Conservation (phyloP, 2,329 filamentous ascomycete genomes). For the Amesomyces nigricolor region DNA sequence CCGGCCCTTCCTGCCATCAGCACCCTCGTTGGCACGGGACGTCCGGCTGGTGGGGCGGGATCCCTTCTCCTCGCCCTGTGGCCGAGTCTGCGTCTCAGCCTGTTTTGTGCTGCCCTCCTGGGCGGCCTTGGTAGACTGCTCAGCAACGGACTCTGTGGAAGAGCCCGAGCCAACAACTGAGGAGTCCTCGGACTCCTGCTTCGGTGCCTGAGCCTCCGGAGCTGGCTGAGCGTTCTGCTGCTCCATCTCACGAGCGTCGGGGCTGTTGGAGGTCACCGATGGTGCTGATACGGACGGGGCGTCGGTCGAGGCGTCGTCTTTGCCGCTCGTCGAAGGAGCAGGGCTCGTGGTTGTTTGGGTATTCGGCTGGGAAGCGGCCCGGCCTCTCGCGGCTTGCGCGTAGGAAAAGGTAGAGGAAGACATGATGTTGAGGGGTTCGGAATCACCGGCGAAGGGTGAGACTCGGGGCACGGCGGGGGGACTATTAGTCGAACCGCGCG, state of each 20-base stretch:
- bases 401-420: slow-evolving; percentile 73
- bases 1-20: slow-evolving; percentile 56
- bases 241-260: slow-evolving; percentile 29
- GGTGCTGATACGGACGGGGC: slow-evolving; percentile 35
- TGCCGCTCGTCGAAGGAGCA: slow-evolving; percentile 32
- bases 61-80: slow-evolving; percentile 25
- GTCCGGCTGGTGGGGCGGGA: slow-evolving; percentile 57
- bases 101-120: slow-evolving; percentile 19
- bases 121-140: slow-evolving; percentile 17
- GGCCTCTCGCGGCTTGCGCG: slow-evolving; percentile 88
- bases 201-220: slow-evolving; percentile 24
- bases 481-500: slow-evolving; percentile 9
- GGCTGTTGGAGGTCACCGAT: slow-evolving; percentile 34
- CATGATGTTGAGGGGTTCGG: slow-evolving; percentile 36
- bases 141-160: slow-evolving; percentile 35
- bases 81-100: slow-evolving; percentile 12
- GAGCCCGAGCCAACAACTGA: slow-evolving; percentile 28
- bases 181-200: slow-evolving; percentile 28
- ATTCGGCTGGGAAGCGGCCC: slow-evolving; percentile 43
- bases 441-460: not conserved
- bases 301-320: slow-evolving; percentile 32
- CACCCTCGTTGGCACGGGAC: slow-evolving; percentile 63
- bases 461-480: slow-evolving; percentile 1
- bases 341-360: slow-evolving; percentile 28
- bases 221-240: slow-evolving; percentile 24